Evolutionary conservation across 176 grass and related monocot species (phyloP), one percentile per base, ranked within the genome.

Genomic region (Hyparrhenia diplandra): DNA sequence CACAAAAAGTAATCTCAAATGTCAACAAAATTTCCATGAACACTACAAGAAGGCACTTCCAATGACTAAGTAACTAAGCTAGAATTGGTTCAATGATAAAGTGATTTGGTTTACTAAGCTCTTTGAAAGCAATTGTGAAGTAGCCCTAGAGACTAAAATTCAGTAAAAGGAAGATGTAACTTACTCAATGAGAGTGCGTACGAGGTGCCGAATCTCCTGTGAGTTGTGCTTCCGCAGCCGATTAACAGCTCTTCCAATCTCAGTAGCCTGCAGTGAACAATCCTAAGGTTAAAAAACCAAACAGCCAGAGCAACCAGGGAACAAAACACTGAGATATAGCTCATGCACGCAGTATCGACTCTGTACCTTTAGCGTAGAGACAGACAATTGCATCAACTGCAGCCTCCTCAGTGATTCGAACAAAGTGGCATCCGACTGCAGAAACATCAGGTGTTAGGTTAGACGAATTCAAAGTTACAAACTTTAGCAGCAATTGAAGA

Each of bases 161-260:
- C 43, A 64, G 41, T 79, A 45, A 46, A 5, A 69, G 71, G 21
- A 29, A 59, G 9, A 75, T 75, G 31, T 32, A 76, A 64, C 92
- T 87, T 92, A 97, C 95, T 94, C 86, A 10, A 97, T 94, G 36
- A 97, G 92, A 59, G 77, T 90, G 43, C 84, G 80, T 5, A 87
- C 92, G 0, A 97, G 89, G 51, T 89, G 87, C 21, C 90, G 88
- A 70, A 97, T 91, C 63, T 89, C 29, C 60, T 91, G 91, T 0
- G 90, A 97, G 69, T 40, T 94, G 81, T 94, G 92, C 62, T 92
- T 97, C 63, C 92, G 83, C 27, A 97, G 64, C 10, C 46, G 76
- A 30, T 90, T 97, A 14, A 97, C 92, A 64, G 92, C 85, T 85
- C 78, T 94, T 47, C 95, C 95, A 62, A 97, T 97, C 89, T 97